Conservation (phyloP, 1,139 yeast species). For the Geotrichum australiense region DNA sequence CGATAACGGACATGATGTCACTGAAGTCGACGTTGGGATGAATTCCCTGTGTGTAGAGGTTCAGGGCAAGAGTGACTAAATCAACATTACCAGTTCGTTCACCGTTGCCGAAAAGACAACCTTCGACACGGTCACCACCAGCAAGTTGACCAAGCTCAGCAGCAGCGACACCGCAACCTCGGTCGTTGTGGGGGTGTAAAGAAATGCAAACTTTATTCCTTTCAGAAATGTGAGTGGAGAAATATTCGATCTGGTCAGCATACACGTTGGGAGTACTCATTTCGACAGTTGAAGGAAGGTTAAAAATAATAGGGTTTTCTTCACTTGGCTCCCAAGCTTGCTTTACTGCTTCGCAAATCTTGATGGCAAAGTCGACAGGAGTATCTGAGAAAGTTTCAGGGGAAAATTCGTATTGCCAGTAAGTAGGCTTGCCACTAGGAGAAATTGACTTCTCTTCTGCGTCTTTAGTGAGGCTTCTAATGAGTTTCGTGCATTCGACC, state of each 20-base stretch:
- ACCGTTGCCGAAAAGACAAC: slow-evolving; percentile 95
- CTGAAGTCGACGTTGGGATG: slow-evolving; percentile 82
- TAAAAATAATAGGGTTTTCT: slow-evolving; percentile 84
- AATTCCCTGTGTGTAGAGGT: slow-evolving; percentile 91
- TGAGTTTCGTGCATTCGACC: slow-evolving; percentile 72
- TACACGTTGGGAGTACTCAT: slow-evolving; percentile 89
- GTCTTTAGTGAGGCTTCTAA: slow-evolving; percentile 80
- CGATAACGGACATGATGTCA: slow-evolving; percentile 72
- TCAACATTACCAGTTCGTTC: slow-evolving; percentile 99
- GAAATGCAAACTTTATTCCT: slow-evolving; percentile 85
- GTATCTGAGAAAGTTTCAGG: slow-evolving; percentile 95
- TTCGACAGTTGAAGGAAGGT: slow-evolving; percentile 98
- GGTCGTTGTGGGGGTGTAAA: slow-evolving; percentile 91
- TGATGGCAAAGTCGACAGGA: slow-evolving; percentile 70
- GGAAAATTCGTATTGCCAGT: slow-evolving; percentile 88
- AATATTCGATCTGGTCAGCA: slow-evolving; percentile 95
- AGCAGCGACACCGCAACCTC: slow-evolving; percentile 98
- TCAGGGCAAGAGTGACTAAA: slow-evolving; percentile 83
- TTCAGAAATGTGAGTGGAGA: slow-evolving; percentile 66
- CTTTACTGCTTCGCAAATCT: slow-evolving; percentile 93
- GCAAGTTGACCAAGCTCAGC: slow-evolving; percentile 91
- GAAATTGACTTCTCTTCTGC: slow-evolving; percentile 36
- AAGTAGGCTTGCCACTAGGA: slow-evolving; percentile 60
- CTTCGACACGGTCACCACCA: slow-evolving; percentile 97
- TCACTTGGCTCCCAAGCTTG: slow-evolving; percentile 83